Conservation (phyloP, 1,139 yeast species). For the Pichia sp. region DNA sequence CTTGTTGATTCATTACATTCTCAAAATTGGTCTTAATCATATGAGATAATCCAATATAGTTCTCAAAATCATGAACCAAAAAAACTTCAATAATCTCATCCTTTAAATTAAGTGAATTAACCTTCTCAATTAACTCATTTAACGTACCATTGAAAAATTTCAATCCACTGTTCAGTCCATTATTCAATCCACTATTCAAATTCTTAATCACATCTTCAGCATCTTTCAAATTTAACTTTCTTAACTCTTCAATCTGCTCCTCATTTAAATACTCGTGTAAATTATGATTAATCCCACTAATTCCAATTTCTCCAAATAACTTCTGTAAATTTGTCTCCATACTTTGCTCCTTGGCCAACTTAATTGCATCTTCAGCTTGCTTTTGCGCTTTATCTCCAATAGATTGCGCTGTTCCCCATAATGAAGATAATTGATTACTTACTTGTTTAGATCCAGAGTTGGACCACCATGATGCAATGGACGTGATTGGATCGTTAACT, state of each 20-base stretch:
- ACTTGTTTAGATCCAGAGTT: constrained; percentile 71
- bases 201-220: constrained; percentile 23
- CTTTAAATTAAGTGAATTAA: constrained; percentile 39
- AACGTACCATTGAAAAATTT: constrained; percentile 37
- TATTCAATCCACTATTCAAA: constrained; percentile 19
- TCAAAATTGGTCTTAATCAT: constrained; percentile 61
- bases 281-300: constrained; percentile 27
- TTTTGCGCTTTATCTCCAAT: constrained; percentile 31
- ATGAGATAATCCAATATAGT: constrained; percentile 60
- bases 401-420: constrained; percentile 52
- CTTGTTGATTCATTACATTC: constrained; percentile 77
- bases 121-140: constrained; percentile 41
- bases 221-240: constrained; percentile 27
- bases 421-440: constrained; percentile 55
- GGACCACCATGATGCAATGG: constrained; percentile 78
- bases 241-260: constrained; percentile 23
- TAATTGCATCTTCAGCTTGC: constrained; percentile 35
- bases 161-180: constrained; percentile 28
- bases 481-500: constrained; percentile 58
- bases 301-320: constrained; percentile 29
- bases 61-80: constrained; percentile 77
- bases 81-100: constrained; percentile 77
- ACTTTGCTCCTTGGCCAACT: constrained; percentile 33
- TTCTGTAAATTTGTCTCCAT: constrained; percentile 28
- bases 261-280: constrained; percentile 24